Evolutionary conservation across 2,329 filamentous ascomycete genomes (phyloP).

Genomic region (Metarhizium guizhouense): DNA sequence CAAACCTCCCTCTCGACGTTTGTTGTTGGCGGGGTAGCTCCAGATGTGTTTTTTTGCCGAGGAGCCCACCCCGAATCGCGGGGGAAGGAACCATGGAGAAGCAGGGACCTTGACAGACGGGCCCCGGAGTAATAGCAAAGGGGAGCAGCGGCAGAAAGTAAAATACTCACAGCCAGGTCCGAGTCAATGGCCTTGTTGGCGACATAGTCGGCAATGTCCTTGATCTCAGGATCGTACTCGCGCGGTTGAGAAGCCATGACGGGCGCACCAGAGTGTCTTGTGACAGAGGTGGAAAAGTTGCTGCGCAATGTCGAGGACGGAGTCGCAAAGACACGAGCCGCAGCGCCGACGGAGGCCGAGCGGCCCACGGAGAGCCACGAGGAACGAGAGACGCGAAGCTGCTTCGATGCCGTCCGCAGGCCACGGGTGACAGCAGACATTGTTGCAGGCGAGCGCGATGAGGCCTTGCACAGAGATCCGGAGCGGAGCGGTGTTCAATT

Average conservation of each 20-base stretch:
- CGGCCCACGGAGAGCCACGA: conserved; percentile 7
- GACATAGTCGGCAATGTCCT: conserved; percentile 91
- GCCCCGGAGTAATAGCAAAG: not conserved
- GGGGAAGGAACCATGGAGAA: not conserved
- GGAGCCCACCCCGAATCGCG: not conserved
- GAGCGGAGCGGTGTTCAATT: not conserved
- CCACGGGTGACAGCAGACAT: conserved; percentile 49
- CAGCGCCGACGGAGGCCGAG: conserved; percentile 15
- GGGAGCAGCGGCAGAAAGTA: not conserved
- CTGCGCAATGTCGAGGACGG: conserved; percentile 18
- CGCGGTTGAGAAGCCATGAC: conserved; percentile 40
- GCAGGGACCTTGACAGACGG: not conserved
- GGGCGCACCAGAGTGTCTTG: conserved; percentile 39
- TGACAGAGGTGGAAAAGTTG: conserved; percentile 41
- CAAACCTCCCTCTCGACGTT: not conserved
- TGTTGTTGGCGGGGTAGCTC: not conserved
- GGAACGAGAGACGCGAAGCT: conserved; percentile 36
- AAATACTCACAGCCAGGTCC: conserved; percentile 71
- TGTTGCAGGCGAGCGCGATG: conserved; percentile 4
- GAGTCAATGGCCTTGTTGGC: conserved; percentile 87
- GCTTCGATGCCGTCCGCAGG: conserved; percentile 45
- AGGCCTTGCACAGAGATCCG: not conserved
- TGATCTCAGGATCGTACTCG: conserved; percentile 85
- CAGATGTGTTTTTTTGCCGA: not conserved
- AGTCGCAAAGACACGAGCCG: conserved; percentile 23